Evolutionary conservation across 148 eudicot species (phyloP), one percentile per base, ranked within the genome.

Genomic region (Rhododendron mucronatum): DNA sequence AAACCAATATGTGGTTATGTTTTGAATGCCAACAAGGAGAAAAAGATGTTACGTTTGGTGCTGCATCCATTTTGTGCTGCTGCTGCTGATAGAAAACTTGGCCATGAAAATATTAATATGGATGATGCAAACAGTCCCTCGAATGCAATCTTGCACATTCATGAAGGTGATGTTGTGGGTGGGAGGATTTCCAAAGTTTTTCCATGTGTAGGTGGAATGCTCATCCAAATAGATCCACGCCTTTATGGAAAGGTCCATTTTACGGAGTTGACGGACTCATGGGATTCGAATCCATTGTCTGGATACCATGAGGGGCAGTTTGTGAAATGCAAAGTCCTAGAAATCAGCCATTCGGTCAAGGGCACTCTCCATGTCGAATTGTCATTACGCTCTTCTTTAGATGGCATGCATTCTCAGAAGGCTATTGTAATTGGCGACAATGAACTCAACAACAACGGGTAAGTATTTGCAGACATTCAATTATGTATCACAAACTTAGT

Each of bases 171-270:
- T 88, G 55, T 90, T 86, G 86, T 95, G 74, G 98, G 99, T 85
- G 99, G 99, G 82, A 91, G 94, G 90, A 93, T 97, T 84, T 91
- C 94, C 83, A 95, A 92, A 87, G 91, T 92, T 80, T 92, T 95
- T 87, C 94, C 98, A 15, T 95, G 98, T 74, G 92, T 94, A 86
- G 91, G 96, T 83, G 99, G 99, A 84, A 86, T 95, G 85, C 92
- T 97, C 90, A 94, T 97, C 82, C 94, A 95, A 88, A 90, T 97
- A 82, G 98, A 97, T 55, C 96, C 95, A 71, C 95, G 92, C 88
- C 88, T 92, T 21, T 95, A 90, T 90, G 99, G 99, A 82, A 97
- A 93, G 88, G 99, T 93, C 74, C 98, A 97, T 87, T 95, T 86
- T 90, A 95, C 98, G 7, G 99, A 97, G 86, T 78, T 97, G 87